A percentile compares a stretch with the other conserved stretches of the same genome.
Evolutionary conservation across 2,329 filamentous ascomycete genomes (phyloP).

Genomic region (Cladosporium sp.): DNA sequence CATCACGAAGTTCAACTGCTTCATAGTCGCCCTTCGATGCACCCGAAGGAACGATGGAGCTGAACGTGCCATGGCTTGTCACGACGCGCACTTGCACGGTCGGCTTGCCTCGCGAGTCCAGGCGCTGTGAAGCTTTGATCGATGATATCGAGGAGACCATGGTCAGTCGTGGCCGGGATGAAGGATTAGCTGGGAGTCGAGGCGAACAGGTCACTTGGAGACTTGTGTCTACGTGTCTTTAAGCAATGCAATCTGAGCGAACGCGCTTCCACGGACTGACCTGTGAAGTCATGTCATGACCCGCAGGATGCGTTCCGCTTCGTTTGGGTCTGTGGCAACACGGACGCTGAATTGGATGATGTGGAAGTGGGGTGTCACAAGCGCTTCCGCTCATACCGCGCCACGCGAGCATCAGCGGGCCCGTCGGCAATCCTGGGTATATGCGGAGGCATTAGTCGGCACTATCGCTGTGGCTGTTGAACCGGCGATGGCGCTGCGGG

Average conservation of each 20-base stretch:
- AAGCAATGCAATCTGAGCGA: background rate
- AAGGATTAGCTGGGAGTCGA: background rate
- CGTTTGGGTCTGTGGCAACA: background rate
- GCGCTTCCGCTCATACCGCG: constrained; percentile 1
- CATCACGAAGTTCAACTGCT: constrained; percentile 85
- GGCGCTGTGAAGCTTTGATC: constrained; percentile 17
- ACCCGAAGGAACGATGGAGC: constrained; percentile 22
- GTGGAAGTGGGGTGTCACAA: constrained; percentile 1
- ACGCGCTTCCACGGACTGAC: background rate
- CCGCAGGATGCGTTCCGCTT: background rate
- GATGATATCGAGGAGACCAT: constrained; percentile 14
- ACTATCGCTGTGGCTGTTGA: background rate
- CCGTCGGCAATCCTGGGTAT: background rate
- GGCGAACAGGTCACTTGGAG: background rate
- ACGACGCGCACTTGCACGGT: constrained; percentile 17
- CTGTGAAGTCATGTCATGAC: background rate
- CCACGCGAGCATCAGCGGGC: background rate
- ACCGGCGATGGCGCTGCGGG: background rate
- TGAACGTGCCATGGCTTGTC: constrained; percentile 16
- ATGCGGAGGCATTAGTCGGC: background rate
- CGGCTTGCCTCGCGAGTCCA: constrained; percentile 21
- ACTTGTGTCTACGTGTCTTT: background rate
- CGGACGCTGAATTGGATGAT: background rate
- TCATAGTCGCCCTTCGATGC: constrained; percentile 70
- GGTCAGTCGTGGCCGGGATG: background rate